Base-by-base conservation (phyloP, 306 rosid species). In the Cyclanthera cordifolia region DNA sequence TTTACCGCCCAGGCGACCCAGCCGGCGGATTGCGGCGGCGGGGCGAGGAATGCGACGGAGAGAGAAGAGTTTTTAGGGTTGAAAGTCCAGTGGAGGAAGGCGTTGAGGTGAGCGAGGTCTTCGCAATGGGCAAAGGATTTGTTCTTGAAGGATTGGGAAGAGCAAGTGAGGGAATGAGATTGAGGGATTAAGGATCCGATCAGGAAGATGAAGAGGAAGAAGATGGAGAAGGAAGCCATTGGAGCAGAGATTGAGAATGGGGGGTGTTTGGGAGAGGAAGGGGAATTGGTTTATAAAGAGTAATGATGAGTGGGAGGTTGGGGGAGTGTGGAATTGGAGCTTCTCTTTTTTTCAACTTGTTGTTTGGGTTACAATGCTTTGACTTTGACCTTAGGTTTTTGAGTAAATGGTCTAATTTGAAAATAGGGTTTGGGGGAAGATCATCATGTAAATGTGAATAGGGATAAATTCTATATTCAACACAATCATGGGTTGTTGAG, bases 1-100 rank as follows among this genome's bases (percentile, higher is more conserved):
- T 93, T 93, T 21, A 93, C 58, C 0, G 81, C 95, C 99, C 99
- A 93, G 13, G 88, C 45, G 6, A 84, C 84, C 90, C 91, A 93
- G 8, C 95, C 95, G 6, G 23, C 41, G 32, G 87, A 0, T 0
- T 20, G 41, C 0, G 80, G 0, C 4, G 95, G 91, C 0, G 49
- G 3, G 1, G 94, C 90, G 10, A 64, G 3, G 75, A 51, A 93
- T 4, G 90, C 99, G 49, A 93, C 4, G 74, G 99, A 53, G 74
- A 93, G 72, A 5, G 90, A 74, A 58, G 79, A 72, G 70, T 83
- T 90, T 55, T 90, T 28, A 25, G 75, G 60, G 59, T 84, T 41
- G 80, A 73, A 79, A 49, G 83, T 50, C 88, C 75, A 83, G 74
- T 85, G 96, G 51, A 93, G 85, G 34, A 68, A 73, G 43, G 94